Percentiles rank a stretch among this genome's conserved stretches.
phyloP scores from a whole-genome alignment of 1,284 basidiomycete genomes.

The Trichosporon asahii region DNA sequence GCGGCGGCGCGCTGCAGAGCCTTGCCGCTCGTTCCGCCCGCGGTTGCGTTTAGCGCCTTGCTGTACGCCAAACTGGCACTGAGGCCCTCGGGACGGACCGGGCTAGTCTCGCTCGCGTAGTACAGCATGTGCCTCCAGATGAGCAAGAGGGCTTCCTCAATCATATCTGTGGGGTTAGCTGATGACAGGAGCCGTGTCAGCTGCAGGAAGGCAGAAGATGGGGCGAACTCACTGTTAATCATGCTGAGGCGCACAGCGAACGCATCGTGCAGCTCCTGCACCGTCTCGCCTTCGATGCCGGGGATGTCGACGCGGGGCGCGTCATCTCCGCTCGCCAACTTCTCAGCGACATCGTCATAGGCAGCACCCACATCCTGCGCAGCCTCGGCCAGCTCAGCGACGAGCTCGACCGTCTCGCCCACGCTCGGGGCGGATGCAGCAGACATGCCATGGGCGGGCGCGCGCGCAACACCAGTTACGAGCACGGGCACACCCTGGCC shows the following conservation, averaged over 20 bases:
- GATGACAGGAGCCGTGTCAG: no score
- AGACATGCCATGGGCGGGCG: constrained; percentile 20
- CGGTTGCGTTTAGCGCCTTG: constrained; percentile 28
- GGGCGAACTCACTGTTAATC: constrained; percentile 19
- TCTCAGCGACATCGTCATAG: constrained; percentile 35
- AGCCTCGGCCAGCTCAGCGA: constrained; percentile 37
- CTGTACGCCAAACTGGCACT: constrained; percentile 28
- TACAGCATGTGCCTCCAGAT: constrained; percentile 76
- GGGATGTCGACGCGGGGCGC: constrained; percentile 16
- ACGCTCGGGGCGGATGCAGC: constrained; percentile 35
- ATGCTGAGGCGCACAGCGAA: constrained; percentile 14
- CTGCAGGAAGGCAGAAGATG: no score
- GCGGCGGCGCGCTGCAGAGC: constrained; percentile 42
- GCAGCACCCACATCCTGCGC: constrained; percentile 32
- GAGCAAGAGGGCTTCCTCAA: constrained; percentile 78
- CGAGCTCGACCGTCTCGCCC: constrained; percentile 31
- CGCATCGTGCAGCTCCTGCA: constrained; percentile 21
- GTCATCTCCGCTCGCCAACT: constrained; percentile 30
- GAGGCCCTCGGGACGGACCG: constrained; percentile 38
- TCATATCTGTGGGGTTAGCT: constrained; percentile 57
- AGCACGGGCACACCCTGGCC: constrained; percentile 42
- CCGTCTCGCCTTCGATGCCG: constrained; percentile 15
- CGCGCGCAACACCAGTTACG: constrained; percentile 36
- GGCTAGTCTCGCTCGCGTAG: constrained; percentile 51
- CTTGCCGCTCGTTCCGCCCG: constrained; percentile 26